A percentile compares a stretch with the other conserved stretches of the same genome.
phyloP scores from a whole-genome alignment of 2,329 filamentous ascomycete genomes.

The Zasmidium cellare region DNA sequence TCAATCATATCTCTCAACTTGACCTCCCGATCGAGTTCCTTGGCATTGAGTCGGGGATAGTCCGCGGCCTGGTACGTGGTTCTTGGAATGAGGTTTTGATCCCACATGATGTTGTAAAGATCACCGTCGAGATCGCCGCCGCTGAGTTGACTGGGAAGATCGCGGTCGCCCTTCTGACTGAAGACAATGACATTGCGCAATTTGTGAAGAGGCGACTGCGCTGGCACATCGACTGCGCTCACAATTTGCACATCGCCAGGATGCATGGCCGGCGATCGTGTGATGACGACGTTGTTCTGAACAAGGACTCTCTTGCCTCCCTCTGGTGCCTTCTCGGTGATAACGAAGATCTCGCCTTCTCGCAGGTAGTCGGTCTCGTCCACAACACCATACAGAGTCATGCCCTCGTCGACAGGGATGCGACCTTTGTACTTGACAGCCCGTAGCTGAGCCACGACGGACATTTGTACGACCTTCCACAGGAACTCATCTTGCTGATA shows the following conservation, averaged over 20 bases:
- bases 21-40: constrained; percentile 63
- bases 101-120: constrained; percentile 77
- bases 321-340: constrained; percentile 47
- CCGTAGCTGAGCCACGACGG: constrained; percentile 69
- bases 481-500: constrained; percentile 71
- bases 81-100: constrained; percentile 52
- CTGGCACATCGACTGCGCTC: constrained; percentile 59
- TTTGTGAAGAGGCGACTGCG: constrained; percentile 58
- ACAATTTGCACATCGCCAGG: constrained; percentile 76
- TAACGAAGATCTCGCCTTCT: constrained; percentile 69
- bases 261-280: constrained; percentile 77
- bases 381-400: constrained; percentile 81
- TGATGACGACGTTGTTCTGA: constrained; percentile 60
- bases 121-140: constrained; percentile 86
- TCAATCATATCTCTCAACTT: constrained; percentile 66
- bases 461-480: constrained; percentile 67
- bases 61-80: constrained; percentile 61
- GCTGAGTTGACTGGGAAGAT: constrained; percentile 75
- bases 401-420: constrained; percentile 68
- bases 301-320: constrained; percentile 33
- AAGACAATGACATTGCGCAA: constrained; percentile 78
- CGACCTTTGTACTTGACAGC: constrained; percentile 76
- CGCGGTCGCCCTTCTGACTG: constrained; percentile 67
- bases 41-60: constrained; percentile 61
- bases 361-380: constrained; percentile 72